These are phyloP conservation scores for Neonectria sp. DNA, from an alignment of 2,329 filamentous ascomycete genomes.

Conservation along the genomic window DNA sequence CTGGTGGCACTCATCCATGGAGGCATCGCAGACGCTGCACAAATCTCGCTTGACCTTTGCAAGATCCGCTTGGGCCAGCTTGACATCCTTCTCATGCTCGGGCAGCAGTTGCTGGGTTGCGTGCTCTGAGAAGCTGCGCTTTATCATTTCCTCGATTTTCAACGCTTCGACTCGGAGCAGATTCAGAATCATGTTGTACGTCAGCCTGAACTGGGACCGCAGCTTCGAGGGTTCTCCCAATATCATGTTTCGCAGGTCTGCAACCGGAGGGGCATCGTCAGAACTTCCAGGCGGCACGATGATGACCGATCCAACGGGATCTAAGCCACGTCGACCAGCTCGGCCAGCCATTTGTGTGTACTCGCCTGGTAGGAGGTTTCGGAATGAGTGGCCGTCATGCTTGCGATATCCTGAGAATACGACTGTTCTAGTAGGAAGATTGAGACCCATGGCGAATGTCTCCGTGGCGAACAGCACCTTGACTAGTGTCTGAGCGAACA, in stretches of 20 bases:
- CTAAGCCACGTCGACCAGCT: conserved; percentile 92
- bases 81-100: conserved; percentile 95
- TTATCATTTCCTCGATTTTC: conserved; percentile 99
- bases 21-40: conserved; percentile 85
- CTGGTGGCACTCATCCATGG: conserved; percentile 86
- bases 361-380: conserved; percentile 92
- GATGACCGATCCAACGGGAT: conserved; percentile 94
- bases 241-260: conserved; percentile 92
- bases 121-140: conserved; percentile 98
- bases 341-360: conserved; percentile 99
- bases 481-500: conserved; percentile 95
- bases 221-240: conserved; percentile 95
- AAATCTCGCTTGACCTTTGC: conserved; percentile 90
- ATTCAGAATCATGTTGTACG: conserved; percentile 99
- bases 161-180: conserved; percentile 93
- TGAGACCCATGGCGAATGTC: conserved; percentile 98
- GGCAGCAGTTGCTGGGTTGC: conserved; percentile 94
- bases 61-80: conserved; percentile 90
- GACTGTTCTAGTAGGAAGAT: conserved; percentile 94
- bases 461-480: conserved; percentile 98
- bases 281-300: conserved; percentile 85
- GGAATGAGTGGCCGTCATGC: conserved; percentile 92
- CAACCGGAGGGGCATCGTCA: conserved; percentile 90
- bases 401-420: conserved; percentile 98
- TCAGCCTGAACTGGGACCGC: conserved; percentile 94